Conservation (phyloP, 1,284 basidiomycete species). For the Gymnopus androsaceus region DNA sequence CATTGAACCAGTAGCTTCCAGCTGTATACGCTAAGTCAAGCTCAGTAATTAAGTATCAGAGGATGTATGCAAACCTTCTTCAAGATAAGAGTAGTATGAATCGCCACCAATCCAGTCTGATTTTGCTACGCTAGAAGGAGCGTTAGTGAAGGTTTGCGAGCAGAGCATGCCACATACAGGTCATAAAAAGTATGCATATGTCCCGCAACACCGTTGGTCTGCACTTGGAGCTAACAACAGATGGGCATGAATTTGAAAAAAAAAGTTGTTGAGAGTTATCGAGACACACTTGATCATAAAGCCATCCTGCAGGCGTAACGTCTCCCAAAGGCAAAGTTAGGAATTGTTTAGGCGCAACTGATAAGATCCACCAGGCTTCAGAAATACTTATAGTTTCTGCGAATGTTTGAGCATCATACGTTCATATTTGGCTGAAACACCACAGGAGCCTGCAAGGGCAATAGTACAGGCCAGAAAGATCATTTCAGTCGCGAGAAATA, state of each 20-base stretch:
- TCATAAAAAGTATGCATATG: constrained; percentile 60
- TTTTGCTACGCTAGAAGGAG: constrained; percentile 42
- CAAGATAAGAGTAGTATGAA: constrained; percentile 51
- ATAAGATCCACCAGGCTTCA: neutral
- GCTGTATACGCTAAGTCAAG: constrained; percentile 36
- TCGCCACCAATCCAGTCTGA: constrained; percentile 57
- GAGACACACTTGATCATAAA: constrained; percentile 49
- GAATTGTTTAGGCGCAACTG: constrained; percentile 55
- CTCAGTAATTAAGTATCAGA: neutral
- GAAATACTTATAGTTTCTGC: neutral
- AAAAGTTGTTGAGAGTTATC: neutral
- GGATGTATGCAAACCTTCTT: constrained; percentile 29
- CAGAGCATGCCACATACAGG: constrained; percentile 37
- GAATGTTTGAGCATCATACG: neutral
- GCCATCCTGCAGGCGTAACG: constrained; percentile 53
- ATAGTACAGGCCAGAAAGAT: too few relatives aligned
- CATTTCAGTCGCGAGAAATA: too few relatives aligned
- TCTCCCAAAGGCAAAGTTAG: constrained; percentile 49
- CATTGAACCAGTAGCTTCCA: constrained; percentile 66
- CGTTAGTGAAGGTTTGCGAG: neutral
- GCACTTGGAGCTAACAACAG: constrained; percentile 49
- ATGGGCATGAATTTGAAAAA: neutral
- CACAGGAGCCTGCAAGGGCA: neutral
- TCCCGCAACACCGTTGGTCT: constrained; percentile 54
- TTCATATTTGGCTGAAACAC: neutral